A percentile compares a stretch with the other conserved stretches of the same genome.
phyloP scores from a whole-genome alignment of 2,329 filamentous ascomycete genomes.

The Zalaria obscura region DNA sequence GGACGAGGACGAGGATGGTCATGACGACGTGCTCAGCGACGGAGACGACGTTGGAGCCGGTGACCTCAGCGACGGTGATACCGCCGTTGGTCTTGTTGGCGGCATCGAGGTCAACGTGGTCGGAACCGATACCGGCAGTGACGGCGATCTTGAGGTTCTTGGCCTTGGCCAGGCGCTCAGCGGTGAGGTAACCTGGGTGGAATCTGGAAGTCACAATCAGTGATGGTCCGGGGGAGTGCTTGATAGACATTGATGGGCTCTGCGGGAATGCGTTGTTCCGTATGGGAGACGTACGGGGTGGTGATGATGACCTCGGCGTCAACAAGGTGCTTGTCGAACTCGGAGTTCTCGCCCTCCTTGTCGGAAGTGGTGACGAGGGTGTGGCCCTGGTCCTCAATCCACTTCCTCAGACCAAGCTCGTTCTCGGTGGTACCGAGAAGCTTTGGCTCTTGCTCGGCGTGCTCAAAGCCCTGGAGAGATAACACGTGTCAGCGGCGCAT shows the following conservation, averaged over 20 bases:
- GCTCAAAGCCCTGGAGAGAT: constrained; percentile 49
- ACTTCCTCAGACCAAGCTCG: constrained; percentile 92
- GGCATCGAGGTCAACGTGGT: constrained; percentile 93
- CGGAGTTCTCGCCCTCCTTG: constrained; percentile 89
- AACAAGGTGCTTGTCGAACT: constrained; percentile 88
- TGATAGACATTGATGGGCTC: neutral
- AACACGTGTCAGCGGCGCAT: constrained; percentile 2
- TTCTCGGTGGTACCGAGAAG: constrained; percentile 95
- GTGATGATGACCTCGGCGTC: constrained; percentile 99
- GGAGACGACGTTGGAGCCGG: constrained; percentile 94
- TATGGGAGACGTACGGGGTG: constrained; percentile 55
- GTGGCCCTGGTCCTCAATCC: constrained; percentile 95
- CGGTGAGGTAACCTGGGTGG: constrained; percentile 95
- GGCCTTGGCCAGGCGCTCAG: constrained; percentile 89
- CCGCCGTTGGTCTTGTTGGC: constrained; percentile 98
- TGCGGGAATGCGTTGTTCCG: neutral
- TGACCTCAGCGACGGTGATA: constrained; percentile 93
- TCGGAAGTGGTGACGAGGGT: constrained; percentile 93
- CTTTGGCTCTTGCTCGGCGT: constrained; percentile 76
- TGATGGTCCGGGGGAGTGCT: neutral
- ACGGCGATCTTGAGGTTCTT: constrained; percentile 98
- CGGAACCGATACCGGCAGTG: constrained; percentile 94
- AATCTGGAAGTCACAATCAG: constrained; percentile 44
- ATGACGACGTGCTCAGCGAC: constrained; percentile 98
- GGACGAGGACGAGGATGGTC: constrained; percentile 91